These are phyloP conservation scores for Aspergillus kassunensis DNA, from an alignment of 495 filamentous ascomycete genomes.

Conservation along the genomic window DNA sequence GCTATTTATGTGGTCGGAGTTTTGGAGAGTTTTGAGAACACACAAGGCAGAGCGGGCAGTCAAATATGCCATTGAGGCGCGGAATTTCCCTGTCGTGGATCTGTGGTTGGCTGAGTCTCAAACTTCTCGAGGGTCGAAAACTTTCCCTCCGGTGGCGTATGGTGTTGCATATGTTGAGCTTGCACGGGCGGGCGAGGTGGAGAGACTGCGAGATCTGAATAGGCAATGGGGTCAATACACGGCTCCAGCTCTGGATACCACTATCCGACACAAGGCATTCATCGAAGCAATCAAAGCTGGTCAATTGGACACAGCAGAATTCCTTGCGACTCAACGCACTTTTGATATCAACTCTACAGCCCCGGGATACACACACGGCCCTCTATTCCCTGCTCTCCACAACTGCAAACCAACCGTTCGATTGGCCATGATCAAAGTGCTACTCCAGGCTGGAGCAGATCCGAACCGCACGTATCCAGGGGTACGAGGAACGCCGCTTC, in stretches of 20 bases:
- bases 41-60: no score
- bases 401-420: background rate
- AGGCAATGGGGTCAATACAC: background rate
- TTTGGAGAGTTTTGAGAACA: no score
- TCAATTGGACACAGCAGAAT: no score
- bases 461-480: background rate
- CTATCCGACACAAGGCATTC: no score
- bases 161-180: background rate
- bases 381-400: background rate
- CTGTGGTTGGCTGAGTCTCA: background rate
- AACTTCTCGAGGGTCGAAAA: background rate
- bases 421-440: background rate
- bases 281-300: no score
- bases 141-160: background rate
- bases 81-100: background rate
- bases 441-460: background rate
- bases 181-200: background rate
- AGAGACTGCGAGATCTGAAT: background rate
- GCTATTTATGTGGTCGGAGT: no score
- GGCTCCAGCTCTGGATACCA: no score
- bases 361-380: background rate
- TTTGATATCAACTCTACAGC: no score
- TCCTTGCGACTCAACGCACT: no score
- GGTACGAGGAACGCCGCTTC: background rate
- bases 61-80: background rate